Evolutionary conservation across 2,329 filamentous ascomycete species (phyloP).

Genomic region (Aspergillus sojae): DNA sequence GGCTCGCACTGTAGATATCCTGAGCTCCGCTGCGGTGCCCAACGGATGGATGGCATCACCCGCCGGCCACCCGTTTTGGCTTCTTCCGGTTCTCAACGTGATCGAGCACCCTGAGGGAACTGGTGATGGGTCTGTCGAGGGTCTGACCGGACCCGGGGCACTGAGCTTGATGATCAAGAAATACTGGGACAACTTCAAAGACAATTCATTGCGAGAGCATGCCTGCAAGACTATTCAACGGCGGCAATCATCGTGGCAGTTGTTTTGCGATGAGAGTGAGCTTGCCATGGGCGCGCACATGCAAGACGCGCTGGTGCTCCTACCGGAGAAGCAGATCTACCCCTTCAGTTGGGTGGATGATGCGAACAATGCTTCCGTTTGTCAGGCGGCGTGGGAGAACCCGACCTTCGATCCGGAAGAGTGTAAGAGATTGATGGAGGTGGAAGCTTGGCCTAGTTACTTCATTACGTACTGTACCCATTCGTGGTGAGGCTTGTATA

Average conservation of each 20-base stretch:
- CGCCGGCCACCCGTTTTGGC: slow-evolving; percentile 25
- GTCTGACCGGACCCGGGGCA: slow-evolving; percentile 20
- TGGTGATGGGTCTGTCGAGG: slow-evolving; percentile 24
- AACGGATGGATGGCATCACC: slow-evolving; percentile 28
- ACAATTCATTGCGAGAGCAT: slow-evolving; percentile 9
- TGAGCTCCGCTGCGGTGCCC: slow-evolving; percentile 20
- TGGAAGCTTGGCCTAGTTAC: slow-evolving; percentile 27
- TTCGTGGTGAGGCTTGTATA: slow-evolving; percentile 17
- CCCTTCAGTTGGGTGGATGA: slow-evolving; percentile 26
- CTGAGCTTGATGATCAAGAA: slow-evolving; percentile 17
- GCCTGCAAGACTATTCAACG: slow-evolving; percentile 15
- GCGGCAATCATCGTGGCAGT: slow-evolving; percentile 13
- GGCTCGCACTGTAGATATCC: slow-evolving; percentile 17
- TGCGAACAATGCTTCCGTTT: slow-evolving; percentile 12
- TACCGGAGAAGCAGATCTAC: slow-evolving; percentile 23
- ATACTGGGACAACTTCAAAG: slow-evolving; percentile 12
- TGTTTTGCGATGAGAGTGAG: slow-evolving; percentile 17
- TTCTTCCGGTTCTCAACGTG: slow-evolving; percentile 20
- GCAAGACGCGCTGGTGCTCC: slow-evolving; percentile 17
- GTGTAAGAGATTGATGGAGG: slow-evolving; percentile 21
- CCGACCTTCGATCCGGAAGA: slow-evolving; percentile 21
- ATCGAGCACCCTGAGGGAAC: slow-evolving; percentile 21
- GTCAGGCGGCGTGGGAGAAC: slow-evolving; percentile 19
- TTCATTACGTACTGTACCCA: slow-evolving; percentile 29
- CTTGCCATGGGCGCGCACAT: background rate